These are phyloP conservation scores for Capsicum chinense DNA, from an alignment of 257 asterid species.

Conservation along the genomic window DNA sequence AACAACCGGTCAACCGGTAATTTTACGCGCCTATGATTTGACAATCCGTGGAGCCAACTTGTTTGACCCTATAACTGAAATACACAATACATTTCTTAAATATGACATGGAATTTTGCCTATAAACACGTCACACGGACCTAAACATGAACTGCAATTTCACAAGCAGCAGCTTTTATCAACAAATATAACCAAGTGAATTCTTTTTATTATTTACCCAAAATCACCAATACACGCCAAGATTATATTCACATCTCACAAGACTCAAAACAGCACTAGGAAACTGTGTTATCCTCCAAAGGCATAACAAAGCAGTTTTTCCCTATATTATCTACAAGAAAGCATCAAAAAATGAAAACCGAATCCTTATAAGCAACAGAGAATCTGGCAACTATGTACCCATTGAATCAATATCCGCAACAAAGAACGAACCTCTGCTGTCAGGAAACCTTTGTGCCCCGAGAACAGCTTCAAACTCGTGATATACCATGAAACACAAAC, in stretches of 20 bases:
- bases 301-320: not conserved
- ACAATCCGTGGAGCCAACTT: not conserved
- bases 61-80: not conserved
- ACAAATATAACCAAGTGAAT: not conserved
- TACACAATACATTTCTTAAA: not conserved
- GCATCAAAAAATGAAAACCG: not conserved
- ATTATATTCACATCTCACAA: not conserved
- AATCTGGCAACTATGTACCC: slow-evolving; percentile 13
- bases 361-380: not conserved
- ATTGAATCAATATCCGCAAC: not conserved
- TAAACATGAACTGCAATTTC: not conserved
- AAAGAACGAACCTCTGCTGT: not conserved
- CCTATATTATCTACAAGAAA: slow-evolving; percentile 4
- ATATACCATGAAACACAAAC: slow-evolving; percentile 12
- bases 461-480: slow-evolving; percentile 23
- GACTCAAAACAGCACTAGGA: slow-evolving; percentile 15
- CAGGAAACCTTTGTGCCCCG: not conserved
- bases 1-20: not conserved
- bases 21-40: not conserved
- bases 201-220: slow-evolving; percentile 2
- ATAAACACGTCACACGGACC: not conserved
- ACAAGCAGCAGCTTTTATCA: not conserved
- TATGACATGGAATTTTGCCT: not conserved
- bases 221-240: not conserved
- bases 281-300: not conserved